Conservation (phyloP, 2,329 filamentous ascomycete species). For the Colletotrichum sublineola region DNA sequence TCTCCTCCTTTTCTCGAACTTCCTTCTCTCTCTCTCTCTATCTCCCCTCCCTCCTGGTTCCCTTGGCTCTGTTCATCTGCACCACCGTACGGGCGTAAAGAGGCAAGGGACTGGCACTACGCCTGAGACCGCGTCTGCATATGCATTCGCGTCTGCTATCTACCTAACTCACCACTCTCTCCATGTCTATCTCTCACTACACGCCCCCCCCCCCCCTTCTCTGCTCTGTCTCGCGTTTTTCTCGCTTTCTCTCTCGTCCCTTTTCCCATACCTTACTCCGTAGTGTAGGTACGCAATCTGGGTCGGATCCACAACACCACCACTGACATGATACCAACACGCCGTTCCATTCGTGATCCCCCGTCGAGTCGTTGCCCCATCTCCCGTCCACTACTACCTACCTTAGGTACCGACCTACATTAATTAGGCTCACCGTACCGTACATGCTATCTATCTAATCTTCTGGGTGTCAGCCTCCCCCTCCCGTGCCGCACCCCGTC, state of each 20-base stretch:
- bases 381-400: not conserved
- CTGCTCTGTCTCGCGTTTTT: not conserved
- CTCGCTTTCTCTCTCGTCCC: slow-evolving; percentile 2
- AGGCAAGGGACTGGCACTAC: slow-evolving; percentile 38
- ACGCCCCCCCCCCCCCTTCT: not conserved
- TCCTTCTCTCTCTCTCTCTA: not conserved
- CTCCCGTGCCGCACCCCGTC: slow-evolving; percentile 8
- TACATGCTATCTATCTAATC: not conserved
- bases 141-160: slow-evolving; percentile 5
- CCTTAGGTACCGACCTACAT: not conserved
- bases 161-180: not conserved
- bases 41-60: not conserved
- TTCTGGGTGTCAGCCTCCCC: slow-evolving; percentile 19
- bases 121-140: slow-evolving; percentile 24
- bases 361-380: slow-evolving; percentile 16
- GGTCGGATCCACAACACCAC: slow-evolving; percentile 3
- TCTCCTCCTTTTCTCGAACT: slow-evolving; percentile 2
- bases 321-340: slow-evolving; percentile 3
- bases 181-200: not conserved
- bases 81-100: slow-evolving; percentile 35
- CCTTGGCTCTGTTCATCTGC: slow-evolving; percentile 21
- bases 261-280: not conserved
- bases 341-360: slow-evolving; percentile 25
- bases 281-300: not conserved
- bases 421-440: not conserved